Evolutionary conservation across 257 asterid genomes (phyloP).

Genomic region (Hygrophila difformis): DNA sequence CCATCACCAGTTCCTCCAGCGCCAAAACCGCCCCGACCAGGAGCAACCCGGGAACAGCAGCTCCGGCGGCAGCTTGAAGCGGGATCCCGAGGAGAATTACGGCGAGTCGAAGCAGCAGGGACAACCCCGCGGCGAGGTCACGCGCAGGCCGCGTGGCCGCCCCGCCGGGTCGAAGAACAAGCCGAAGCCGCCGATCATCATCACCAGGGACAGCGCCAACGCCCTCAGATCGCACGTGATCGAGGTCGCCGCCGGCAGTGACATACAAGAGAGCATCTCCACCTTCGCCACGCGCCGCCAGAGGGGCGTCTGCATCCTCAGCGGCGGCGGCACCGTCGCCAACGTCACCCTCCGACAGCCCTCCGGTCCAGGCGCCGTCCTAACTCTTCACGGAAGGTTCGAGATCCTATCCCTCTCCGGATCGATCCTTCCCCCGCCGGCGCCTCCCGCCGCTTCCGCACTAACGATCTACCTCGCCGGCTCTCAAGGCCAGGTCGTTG

Average conservation of each 20-base stretch:
- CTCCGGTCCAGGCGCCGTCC: constrained; percentile 64
- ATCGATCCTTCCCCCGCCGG: constrained; percentile 83
- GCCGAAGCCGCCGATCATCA: constrained; percentile 47
- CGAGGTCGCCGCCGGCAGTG: constrained; percentile 72
- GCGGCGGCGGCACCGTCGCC: constrained; percentile 76
- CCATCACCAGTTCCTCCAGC: constrained; percentile 26
- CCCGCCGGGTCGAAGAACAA: constrained; percentile 77
- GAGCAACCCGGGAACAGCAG: constrained; percentile 42
- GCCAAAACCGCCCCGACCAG: constrained; percentile 23
- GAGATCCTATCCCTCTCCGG: constrained; percentile 88
- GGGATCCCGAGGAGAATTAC: constrained; percentile 42
- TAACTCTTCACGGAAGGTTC: constrained; percentile 68
- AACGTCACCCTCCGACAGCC: constrained; percentile 83
- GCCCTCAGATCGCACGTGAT: constrained; percentile 84
- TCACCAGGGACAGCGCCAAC: constrained; percentile 49
- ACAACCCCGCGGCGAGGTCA: constrained; percentile 19
- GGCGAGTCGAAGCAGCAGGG: constrained; percentile 27
- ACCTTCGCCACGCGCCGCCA: constrained; percentile 72
- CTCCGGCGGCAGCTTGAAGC: constrained; percentile 24
- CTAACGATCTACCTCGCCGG: constrained; percentile 73
- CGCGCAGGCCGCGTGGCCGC: constrained; percentile 71
- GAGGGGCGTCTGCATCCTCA: constrained; percentile 75
- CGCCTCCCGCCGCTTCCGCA: constrained; percentile 79
- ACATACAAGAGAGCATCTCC: constrained; percentile 67
- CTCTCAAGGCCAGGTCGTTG: constrained; percentile 91